Evolutionary conservation across 1,284 basidiomycete genomes (phyloP), one percentile per base, ranked within the genome.

Genomic region (Veloboletus limbatus): DNA sequence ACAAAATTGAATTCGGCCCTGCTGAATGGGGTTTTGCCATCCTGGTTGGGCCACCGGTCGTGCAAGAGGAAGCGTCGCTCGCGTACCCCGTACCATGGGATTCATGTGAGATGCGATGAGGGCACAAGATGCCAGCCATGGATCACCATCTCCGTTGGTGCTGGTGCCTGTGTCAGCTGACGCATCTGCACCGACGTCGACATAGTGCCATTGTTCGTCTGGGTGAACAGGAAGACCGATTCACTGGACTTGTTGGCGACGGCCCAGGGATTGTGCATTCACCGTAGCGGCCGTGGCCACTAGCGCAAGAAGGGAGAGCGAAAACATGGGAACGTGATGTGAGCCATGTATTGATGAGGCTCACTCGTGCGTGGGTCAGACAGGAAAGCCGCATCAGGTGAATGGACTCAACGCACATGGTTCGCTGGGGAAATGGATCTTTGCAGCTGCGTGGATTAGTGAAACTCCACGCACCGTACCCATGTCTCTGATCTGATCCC

Each of bases 1-100:
- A 38, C 46, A 33, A 40, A 60, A 43, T 47, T 65, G 50, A 66
- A 66, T 39, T 65, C 62, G 13, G 62, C 65, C 17, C 65, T 59
- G 43, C 62, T 66, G 49, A 67, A 67, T 1, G 65, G 62, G 3
- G 60, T 65, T 17, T 25, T 40, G 40, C 65, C 65, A 24, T 63
- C 17, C 62, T 67, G 30, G 54, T 57, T 16, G 62, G 62, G 2
- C 65, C 63, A 26, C 59, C 52, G 3, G 59, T 61, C 18, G 59
- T 52, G 32, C 56, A 60, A 8, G 52, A 41, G 22, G 45, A 46
- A 3, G 39, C 51, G 10, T 34, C 41, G 32, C 41, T 49, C 30
- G 33, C 38, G 43, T 60, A 62, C 24, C 54, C 54, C 24, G 60
- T 64, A 24, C 59, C 62, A 58, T 25, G 16, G 14, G 18, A 14